phyloP scores from a whole-genome alignment of 2,329 filamentous ascomycete genomes.

The Xylaria sp. region DNA sequence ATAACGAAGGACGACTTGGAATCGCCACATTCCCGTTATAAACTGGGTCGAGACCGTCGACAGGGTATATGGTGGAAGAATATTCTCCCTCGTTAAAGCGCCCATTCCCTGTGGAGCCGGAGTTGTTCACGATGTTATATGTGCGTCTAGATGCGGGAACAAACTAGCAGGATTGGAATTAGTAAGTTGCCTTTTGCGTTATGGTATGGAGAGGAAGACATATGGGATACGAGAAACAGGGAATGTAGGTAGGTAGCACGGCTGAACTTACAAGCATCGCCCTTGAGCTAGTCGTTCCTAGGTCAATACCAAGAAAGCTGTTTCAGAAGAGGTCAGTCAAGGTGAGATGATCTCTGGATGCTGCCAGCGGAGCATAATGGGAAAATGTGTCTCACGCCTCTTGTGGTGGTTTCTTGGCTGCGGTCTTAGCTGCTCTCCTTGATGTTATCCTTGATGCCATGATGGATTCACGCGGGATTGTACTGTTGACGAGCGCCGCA shows the following conservation, averaged over 20 bases:
- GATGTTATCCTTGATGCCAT: conserved; percentile 2
- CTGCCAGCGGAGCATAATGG: no score
- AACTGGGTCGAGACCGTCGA: not conserved
- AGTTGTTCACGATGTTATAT: not conserved
- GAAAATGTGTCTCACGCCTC: not conserved
- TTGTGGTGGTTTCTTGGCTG: not conserved
- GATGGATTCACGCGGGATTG: not conserved
- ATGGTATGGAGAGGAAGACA: no score
- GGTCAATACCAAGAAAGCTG: conserved; percentile 4
- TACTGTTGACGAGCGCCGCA: no score
- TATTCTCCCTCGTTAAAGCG: not conserved
- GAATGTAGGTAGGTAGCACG: not conserved
- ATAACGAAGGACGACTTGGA: not conserved
- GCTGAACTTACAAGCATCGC: not conserved
- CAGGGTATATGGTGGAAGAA: conserved; percentile 1
- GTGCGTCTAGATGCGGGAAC: not conserved
- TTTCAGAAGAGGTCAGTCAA: not conserved
- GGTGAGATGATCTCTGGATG: not conserved
- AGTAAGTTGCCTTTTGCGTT: not conserved
- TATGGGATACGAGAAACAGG: no score
- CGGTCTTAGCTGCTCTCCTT: no score
- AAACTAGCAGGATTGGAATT: not conserved
- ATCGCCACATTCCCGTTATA: not conserved
- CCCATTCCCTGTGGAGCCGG: not conserved
- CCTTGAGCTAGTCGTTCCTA: not conserved